Base-by-base conservation (phyloP, 2,329 filamentous ascomycete species). In the Stagonosporopsis vannaccii region DNA sequence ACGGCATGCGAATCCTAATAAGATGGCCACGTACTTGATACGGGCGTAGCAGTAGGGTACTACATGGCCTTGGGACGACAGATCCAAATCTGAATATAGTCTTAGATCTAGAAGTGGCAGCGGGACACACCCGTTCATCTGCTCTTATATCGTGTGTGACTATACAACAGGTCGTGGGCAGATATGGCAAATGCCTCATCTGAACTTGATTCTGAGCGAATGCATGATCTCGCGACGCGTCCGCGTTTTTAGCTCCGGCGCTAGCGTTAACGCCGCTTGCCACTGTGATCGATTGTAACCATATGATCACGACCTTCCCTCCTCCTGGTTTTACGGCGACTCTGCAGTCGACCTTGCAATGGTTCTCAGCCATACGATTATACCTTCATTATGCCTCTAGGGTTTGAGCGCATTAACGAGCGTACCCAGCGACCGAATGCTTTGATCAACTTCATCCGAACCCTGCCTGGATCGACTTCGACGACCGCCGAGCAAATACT, bases 381-480 rank as follows among this genome's bases (percentile, higher is more conserved):
- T 12, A 22, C 12, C 6, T 12, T 19, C 17, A 75, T 45, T 26
- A 95, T 95, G 91, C 89, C 90, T 45, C 78, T 91, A 53, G 90
- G 90, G 49, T 90, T 92, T 70, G 85, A 91, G 77, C 85, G 91
- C 60, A 81, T 96, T 46, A 96, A 96, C 69, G 87, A 87, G 65
- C 89, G 85, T 69, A 85, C 82, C 41, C 86, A 88, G 50, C 88
- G 90, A 56, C 91, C 91, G 7, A 96, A 95, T 67, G 81, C 86
- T 20, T 85, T 87, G 58, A 91, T 96, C 65, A 86, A 91, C 71
- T 96, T 96, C 79, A 94, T 96, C 78, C 92, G 92, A 69, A 87
- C 91, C 1, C 80, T 93, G 0, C 82, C 86, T 13, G 89, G 90
- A 0, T 78, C 84, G 0, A 60, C 65, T 28, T 55, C 70, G 25